Conservation (phyloP, 129 eudicot species). For the Glebionis coronaria region DNA sequence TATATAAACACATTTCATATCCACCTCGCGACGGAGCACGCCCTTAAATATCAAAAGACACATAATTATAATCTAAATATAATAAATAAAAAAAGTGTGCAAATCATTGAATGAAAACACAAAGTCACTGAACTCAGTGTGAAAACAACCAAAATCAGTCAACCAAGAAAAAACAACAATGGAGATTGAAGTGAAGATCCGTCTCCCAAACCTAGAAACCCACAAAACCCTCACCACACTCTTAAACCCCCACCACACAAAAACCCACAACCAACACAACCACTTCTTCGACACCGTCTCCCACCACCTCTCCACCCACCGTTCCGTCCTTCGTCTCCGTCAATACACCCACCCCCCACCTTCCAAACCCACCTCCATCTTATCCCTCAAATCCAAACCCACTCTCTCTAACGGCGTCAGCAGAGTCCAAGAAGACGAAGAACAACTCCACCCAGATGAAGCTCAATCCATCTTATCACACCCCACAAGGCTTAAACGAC, state of each 20-base stretch:
- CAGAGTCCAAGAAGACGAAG: slow-evolving; percentile 89
- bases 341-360: slow-evolving; percentile 51
- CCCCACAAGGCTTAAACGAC: too few species aligned
- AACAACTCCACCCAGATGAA: slow-evolving; percentile 52
- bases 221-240: slow-evolving; percentile 47
- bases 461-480: slow-evolving; percentile 48
- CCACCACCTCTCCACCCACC: slow-evolving; percentile 50
- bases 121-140: too few species aligned
- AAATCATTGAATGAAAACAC: too few species aligned
- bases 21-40: too few species aligned
- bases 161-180: too few species aligned
- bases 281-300: slow-evolving; percentile 69
- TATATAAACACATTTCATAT: too few species aligned
- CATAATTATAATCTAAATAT: too few species aligned
- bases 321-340: slow-evolving; percentile 79
- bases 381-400: slow-evolving; percentile 70
- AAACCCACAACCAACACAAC: slow-evolving; percentile 75
- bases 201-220: slow-evolving; percentile 40
- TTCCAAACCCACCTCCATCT: slow-evolving; percentile 37
- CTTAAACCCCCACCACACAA: slow-evolving; percentile 47
- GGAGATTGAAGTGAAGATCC: slow-evolving; percentile 82
- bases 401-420: slow-evolving; percentile 64
- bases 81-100: too few species aligned
- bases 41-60: too few species aligned
- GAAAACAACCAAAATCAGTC: too few species aligned